Evolutionary conservation across 140 eudicot genomes (phyloP).

Genomic region (Anethum foeniculum): DNA sequence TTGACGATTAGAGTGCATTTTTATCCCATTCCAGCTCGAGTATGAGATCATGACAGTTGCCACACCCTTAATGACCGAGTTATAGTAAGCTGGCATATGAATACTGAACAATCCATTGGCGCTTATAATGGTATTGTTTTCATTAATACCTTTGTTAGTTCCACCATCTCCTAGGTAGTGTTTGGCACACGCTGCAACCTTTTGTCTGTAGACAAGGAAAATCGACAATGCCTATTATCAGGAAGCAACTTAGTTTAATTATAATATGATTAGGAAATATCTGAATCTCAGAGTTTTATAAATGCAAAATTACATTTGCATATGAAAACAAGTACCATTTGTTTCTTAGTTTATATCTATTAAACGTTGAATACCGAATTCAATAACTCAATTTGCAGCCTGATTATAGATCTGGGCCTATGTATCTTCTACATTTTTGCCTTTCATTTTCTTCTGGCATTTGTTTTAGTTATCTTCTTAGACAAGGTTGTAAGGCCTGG

Average conservation of each 20-base stretch:
- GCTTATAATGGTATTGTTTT: conserved; percentile 28
- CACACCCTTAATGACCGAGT: conserved; percentile 19
- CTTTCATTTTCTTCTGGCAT: background rate
- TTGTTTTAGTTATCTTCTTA: background rate
- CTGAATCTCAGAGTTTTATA: background rate
- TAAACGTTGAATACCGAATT: background rate
- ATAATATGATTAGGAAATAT: background rate
- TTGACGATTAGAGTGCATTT: conserved; percentile 33
- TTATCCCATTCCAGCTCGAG: conserved; percentile 38
- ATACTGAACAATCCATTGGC: conserved; percentile 24
- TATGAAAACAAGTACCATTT: background rate
- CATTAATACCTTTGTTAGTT: conserved; percentile 34
- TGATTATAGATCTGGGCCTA: background rate
- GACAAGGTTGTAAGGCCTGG: background rate
- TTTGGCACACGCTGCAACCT: conserved; percentile 40
- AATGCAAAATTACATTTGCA: background rate
- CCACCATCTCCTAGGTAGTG: conserved; percentile 56
- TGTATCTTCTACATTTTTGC: background rate
- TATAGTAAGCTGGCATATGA: conserved; percentile 34
- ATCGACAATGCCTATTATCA: background rate
- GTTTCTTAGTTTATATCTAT: background rate
- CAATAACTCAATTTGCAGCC: background rate
- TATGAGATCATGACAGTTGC: conserved; percentile 37
- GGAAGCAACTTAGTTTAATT: background rate
- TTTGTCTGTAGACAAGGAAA: background rate